These are phyloP conservation scores for Raphanus raphanistrum DNA, from an alignment of 345 rosid genomes.

Conservation along the genomic window DNA sequence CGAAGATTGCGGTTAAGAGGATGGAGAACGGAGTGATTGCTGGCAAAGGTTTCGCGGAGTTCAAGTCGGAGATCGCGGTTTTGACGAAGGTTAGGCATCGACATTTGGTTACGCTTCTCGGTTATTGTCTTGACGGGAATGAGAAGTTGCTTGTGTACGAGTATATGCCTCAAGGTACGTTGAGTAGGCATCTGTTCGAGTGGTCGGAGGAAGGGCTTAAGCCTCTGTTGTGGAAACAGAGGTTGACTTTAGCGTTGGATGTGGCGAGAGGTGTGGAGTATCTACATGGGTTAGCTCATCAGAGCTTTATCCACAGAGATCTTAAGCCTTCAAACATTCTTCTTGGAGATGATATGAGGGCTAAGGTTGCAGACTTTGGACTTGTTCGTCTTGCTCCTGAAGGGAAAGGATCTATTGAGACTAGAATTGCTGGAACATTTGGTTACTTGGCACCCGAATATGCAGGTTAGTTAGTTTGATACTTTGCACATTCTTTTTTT, in stretches of 20 bases:
- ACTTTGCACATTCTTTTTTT: background rate
- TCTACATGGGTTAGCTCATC: constrained; percentile 85
- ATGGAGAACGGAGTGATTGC: constrained; percentile 70
- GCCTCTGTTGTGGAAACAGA: constrained; percentile 76
- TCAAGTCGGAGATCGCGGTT: constrained; percentile 81
- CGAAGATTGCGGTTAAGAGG: constrained; percentile 86
- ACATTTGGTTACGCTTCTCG: constrained; percentile 79
- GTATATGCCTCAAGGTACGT: constrained; percentile 86
- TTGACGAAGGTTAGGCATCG: constrained; percentile 83
- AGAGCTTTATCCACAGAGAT: constrained; percentile 88
- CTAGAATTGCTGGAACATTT: constrained; percentile 90
- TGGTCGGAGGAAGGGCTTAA: constrained; percentile 66
- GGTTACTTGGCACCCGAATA: constrained; percentile 96
- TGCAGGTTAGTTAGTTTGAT: constrained; percentile 57
- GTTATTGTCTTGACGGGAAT: constrained; percentile 88
- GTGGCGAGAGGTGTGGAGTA: constrained; percentile 96
- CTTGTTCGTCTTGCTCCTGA: constrained; percentile 92
- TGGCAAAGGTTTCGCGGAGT: constrained; percentile 72
- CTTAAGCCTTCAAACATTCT: constrained; percentile 90
- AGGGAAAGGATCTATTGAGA: constrained; percentile 78
- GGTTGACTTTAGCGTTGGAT: constrained; percentile 80
- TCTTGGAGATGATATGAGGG: constrained; percentile 89
- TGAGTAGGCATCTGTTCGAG: constrained; percentile 60
- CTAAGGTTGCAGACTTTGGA: constrained; percentile 90
- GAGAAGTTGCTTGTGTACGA: constrained; percentile 89